Base-by-base conservation (phyloP, 768 basidiomycete genomes). In the Pleurotus eryngii region DNA sequence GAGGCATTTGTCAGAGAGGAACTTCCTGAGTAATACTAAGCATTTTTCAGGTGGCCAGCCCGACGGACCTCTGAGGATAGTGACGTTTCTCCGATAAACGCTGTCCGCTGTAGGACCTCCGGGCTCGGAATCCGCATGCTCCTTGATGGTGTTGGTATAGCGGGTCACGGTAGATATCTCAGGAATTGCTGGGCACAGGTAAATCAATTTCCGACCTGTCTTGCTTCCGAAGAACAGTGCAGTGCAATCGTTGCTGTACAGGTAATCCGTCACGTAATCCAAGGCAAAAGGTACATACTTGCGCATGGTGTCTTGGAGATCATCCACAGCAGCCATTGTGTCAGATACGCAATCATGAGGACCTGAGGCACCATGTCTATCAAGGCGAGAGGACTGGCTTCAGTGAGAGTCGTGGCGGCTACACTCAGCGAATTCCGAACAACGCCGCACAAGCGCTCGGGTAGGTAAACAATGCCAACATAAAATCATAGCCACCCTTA, bases 391-490 rank as follows among this genome's bases (percentile, higher is more conserved):
- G 73, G 95, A 96, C 65, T 95, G 87, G 27, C 95, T 94, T 0
- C 92, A 96, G 66, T 97, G 94, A 17, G 90, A 93, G 71, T 95
- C 93, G 67, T 92, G 92, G 66, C 87, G 90, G 65, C 83, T 22
- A 18, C 51, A 54, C 51, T 54, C 37, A 54, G 51, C 30, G 51
- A 39, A 11, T 17, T 5, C 51, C 51, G 51, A 54, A 54, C 18
- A 42, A 42, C 22, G 20, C 20, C 20, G 20, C 20, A 40, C 24
- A 40, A 45, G 42, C 42, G 15, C 39, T 26, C 17, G 14, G 24
- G 18, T 14, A 17, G 20, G 24, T 15, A 39, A 54, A 54, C 39
- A 54, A 39, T 22, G 43, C 20, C 51, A 54, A 54, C 27, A 39
- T 18, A 3, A 26, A 20, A 7, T 54, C 51, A 39, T 14, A 24